Base-by-base conservation (phyloP, 805 yeast species). In the Cyberlindnera maritima region DNA sequence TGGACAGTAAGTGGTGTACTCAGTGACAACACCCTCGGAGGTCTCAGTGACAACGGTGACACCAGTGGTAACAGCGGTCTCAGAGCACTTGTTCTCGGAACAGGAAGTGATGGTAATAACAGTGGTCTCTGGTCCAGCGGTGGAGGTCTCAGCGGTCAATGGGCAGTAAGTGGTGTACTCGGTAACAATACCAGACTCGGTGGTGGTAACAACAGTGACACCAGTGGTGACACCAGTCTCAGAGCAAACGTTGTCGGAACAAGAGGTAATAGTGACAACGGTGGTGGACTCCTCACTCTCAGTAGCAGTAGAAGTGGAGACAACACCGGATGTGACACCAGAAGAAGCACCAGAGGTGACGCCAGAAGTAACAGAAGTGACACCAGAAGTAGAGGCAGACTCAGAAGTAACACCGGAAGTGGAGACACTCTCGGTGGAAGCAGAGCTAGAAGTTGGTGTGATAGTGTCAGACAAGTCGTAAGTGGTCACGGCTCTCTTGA, bases 131-230 rank as follows among this genome's bases (percentile, higher is more conserved):
- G 28, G 19, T 5, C 15, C 19, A 21, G 49, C 34, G 18, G 48
- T 39, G 21, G 43, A 26, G 3, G 31, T 25, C 26, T 35, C 38
- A 36, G 41, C 23, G 21, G 53, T 44, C 32, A 52, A 39, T 44
- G 54, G 54, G 41, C 51, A 49, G 47, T 44, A 52, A 15, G 53
- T 52, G 55, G 70, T 67, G 65, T 59, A 64, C 44, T 57, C 59
- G 40, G 70, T 66, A 46, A 63, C 61, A 39, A 57, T 62, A 54
- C 65, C 67, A 58, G 60, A 53, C n/a, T 15, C 17, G 6, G 52
- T 47, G 5, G 38, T 34, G 11, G 53, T 48, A 23, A 52, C 44
- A 29, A 44, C 45, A 18, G 51, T 43, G 33, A 49, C 47, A 41
- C 49, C 55, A 10, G 53, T 46, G 19, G 52, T 40, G 15, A 41